These are phyloP conservation scores for Candida golubevii DNA, from an alignment of 805 yeast genomes.

Conservation along the genomic window DNA sequence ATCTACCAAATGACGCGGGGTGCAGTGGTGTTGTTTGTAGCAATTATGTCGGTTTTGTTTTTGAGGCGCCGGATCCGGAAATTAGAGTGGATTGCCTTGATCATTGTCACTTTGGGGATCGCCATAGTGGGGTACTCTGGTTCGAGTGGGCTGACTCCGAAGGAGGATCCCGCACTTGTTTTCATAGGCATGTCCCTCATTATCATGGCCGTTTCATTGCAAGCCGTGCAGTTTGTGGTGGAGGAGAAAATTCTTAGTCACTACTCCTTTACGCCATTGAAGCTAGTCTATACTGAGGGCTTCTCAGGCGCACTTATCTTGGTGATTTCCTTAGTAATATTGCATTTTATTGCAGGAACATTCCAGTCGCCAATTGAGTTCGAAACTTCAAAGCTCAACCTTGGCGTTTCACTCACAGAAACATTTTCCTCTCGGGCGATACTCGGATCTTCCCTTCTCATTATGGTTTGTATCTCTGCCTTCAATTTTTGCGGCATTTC, in stretches of 20 bases:
- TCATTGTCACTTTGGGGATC: conserved; percentile 65
- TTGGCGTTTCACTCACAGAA: conserved; percentile 46
- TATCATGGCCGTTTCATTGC: conserved; percentile 58
- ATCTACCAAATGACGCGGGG: conserved; percentile 87
- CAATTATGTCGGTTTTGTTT: conserved; percentile 61
- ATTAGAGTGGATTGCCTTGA: conserved; percentile 64
- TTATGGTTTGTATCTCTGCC: conserved; percentile 67
- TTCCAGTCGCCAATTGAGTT: conserved; percentile 29
- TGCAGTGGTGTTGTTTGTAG: conserved; percentile 70
- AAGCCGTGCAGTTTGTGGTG: conserved; percentile 72
- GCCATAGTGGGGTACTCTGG: conserved; percentile 73
- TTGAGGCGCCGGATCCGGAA: conserved; percentile 51
- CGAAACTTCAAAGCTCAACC: conserved; percentile 50
- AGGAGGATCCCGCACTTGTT: conserved; percentile 25
- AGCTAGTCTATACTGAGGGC: conserved; percentile 73
- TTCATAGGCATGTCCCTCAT: conserved; percentile 56
- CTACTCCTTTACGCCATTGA: conserved; percentile 54
- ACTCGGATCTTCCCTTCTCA: conserved; percentile 51
- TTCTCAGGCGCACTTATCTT: conserved; percentile 54
- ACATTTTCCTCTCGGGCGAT: conserved; percentile 42
- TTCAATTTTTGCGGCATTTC: conserved; percentile 75
- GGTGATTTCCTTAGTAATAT: conserved; percentile 39
- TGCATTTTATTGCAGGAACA: conserved; percentile 40
- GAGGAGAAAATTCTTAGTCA: conserved; percentile 64
- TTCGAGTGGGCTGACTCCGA: conserved; percentile 24